Evolutionary conservation across 768 basidiomycete species (phyloP).

Genomic region (Mycena epipterygia): DNA sequence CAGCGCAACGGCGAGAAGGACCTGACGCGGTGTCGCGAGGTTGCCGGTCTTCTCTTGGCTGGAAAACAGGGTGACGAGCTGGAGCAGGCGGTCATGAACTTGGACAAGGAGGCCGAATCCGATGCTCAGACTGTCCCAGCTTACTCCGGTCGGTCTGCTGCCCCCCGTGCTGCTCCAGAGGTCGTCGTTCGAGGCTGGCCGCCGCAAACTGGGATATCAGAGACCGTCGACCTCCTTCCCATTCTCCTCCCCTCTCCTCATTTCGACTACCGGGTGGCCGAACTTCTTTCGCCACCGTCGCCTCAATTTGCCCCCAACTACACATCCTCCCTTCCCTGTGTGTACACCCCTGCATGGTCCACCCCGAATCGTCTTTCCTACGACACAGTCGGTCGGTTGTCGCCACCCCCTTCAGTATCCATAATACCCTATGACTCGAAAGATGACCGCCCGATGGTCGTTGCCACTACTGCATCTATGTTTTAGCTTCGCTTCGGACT

Average conservation of each 20-base stretch:
- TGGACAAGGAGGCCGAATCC: conserved; percentile 39
- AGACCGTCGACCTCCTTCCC: background rate
- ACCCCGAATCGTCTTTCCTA: background rate
- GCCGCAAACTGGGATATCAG: conserved; percentile 4
- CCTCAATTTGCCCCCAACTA: background rate
- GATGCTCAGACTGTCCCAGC: conserved; percentile 7
- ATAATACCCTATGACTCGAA: background rate
- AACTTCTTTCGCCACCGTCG: background rate
- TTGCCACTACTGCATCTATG: background rate
- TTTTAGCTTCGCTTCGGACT: background rate
- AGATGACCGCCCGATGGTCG: background rate
- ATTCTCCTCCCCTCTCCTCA: background rate
- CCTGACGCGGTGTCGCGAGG: conserved; percentile 60
- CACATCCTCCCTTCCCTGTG: background rate
- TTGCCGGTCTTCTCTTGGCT: conserved; percentile 63
- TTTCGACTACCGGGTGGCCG: background rate
- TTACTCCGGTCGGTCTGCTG: background rate
- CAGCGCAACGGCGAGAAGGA: conserved; percentile 65
- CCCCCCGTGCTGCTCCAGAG: conserved; percentile 38
- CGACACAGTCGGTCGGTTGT: background rate
- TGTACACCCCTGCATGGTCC: background rate
- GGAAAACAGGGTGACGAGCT: conserved; percentile 67
- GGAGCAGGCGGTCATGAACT: conserved; percentile 55
- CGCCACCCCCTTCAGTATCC: background rate
- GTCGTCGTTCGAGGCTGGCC: conserved; percentile 40